A percentile compares a stretch with the other conserved stretches of the same genome.
phyloP scores from a whole-genome alignment of 495 filamentous ascomycete species.

The Sordaria brevicollis region DNA sequence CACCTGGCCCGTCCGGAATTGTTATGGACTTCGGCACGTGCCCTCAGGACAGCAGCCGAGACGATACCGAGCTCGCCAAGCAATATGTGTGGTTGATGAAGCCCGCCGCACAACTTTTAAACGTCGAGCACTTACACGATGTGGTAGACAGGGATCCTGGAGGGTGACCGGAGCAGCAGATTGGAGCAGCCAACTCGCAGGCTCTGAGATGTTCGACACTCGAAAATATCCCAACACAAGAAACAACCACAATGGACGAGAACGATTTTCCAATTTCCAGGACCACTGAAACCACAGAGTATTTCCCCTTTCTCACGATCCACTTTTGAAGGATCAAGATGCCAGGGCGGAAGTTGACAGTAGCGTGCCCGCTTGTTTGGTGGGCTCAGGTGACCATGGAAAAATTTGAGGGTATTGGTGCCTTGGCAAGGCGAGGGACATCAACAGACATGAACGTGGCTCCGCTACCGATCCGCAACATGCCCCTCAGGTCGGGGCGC shows the following conservation, averaged over 20 bases:
- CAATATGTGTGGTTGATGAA: background rate
- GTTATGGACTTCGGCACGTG: background rate
- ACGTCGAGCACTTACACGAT: background rate
- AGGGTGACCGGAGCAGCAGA: background rate
- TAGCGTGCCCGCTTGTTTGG: constrained; percentile 3
- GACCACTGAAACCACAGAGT: background rate
- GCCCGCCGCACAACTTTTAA: background rate
- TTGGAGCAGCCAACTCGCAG: background rate
- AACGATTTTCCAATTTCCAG: background rate
- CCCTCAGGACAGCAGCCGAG: background rate
- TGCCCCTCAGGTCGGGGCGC: constrained; percentile 9
- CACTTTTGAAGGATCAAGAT: background rate
- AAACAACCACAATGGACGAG: background rate
- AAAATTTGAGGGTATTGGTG: constrained; percentile 10
- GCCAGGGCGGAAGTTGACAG: background rate
- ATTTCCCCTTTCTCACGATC: background rate
- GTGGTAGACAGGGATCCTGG: background rate
- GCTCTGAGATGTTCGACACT: background rate
- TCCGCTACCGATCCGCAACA: background rate
- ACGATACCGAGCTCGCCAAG: background rate
- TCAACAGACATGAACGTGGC: background rate
- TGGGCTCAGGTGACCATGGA: constrained; percentile 19
- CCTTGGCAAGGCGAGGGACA: constrained; percentile 14
- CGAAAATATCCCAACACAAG: background rate
- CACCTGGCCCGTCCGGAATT: background rate